A percentile compares a stretch with the other conserved stretches of the same genome.
Conservation (phyloP, 1,284 basidiomycete species). For the Leccinum pachyderme region DNA sequence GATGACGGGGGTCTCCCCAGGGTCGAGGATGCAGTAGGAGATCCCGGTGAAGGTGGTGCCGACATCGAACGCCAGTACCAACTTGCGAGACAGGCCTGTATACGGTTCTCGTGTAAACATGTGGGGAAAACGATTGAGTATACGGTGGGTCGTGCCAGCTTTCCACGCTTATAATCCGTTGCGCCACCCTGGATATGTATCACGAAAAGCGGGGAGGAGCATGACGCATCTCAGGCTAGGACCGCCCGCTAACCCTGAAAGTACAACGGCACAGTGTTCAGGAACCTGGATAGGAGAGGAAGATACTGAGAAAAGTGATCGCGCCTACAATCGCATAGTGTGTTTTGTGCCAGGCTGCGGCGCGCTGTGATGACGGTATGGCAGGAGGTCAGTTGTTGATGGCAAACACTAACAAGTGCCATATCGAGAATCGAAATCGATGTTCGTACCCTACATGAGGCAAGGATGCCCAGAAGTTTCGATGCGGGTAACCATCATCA, state of each 20-base stretch:
- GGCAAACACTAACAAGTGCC: background rate
- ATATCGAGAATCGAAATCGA: background rate
- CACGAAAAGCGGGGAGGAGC: background rate
- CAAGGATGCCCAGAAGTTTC: background rate
- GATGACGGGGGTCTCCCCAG: conserved; percentile 45
- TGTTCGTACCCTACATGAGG: background rate
- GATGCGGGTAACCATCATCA: background rate
- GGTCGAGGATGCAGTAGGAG: conserved; percentile 44
- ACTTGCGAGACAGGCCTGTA: conserved; percentile 35
- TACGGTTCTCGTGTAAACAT: conserved; percentile 33
- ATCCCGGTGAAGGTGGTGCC: conserved; percentile 52
- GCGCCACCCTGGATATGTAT: background rate
- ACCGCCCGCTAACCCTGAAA: background rate
- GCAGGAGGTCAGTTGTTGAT: background rate
- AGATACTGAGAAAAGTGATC: background rate
- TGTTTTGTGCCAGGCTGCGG: background rate
- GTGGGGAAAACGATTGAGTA: background rate
- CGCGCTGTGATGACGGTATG: background rate
- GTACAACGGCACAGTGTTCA: background rate
- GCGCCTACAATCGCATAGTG: background rate
- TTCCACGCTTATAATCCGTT: background rate
- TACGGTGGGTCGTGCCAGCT: background rate
- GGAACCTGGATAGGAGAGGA: background rate
- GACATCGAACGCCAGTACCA: conserved; percentile 49
- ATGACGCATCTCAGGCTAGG: background rate